phyloP scores from a whole-genome alignment of 441 rosid genomes.

The Capsella rubella region DNA sequence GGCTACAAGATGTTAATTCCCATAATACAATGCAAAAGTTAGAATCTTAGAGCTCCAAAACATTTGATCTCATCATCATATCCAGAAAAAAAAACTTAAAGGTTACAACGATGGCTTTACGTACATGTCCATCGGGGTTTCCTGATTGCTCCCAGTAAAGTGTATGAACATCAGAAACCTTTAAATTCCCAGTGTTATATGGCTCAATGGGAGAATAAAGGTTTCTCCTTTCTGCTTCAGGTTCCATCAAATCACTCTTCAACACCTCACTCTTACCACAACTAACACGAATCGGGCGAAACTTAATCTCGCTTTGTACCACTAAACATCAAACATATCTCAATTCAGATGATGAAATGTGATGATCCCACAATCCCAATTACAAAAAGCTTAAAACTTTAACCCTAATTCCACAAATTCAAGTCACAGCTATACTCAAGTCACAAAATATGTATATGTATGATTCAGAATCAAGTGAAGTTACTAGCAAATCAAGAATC shows the following conservation, averaged over 20 bases:
- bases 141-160: slow-evolving; percentile 92
- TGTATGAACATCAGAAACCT: slow-evolving; percentile 82
- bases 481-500: too few species aligned
- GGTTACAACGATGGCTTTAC: slow-evolving; percentile 40
- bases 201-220: slow-evolving; percentile 78
- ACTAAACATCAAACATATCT: neutral
- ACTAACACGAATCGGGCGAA: neutral
- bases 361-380: too few species aligned
- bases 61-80: neutral
- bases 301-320: neutral
- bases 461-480: too few species aligned
- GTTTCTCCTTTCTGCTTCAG: slow-evolving; percentile 52
- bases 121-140: slow-evolving; percentile 84
- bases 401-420: neutral
- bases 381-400: neutral
- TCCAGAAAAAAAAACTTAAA: neutral
- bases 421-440: neutral
- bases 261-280: slow-evolving; percentile 46
- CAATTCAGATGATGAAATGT: slow-evolving; percentile 2
- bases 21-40: slow-evolving; percentile 15
- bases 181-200: slow-evolving; percentile 63
- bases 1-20: slow-evolving; percentile 59
- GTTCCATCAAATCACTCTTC: slow-evolving; percentile 52
- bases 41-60: neutral
- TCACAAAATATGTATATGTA: too few species aligned